Conservation (phyloP, 768 basidiomycete genomes). For the Termitomyces titanicus region DNA sequence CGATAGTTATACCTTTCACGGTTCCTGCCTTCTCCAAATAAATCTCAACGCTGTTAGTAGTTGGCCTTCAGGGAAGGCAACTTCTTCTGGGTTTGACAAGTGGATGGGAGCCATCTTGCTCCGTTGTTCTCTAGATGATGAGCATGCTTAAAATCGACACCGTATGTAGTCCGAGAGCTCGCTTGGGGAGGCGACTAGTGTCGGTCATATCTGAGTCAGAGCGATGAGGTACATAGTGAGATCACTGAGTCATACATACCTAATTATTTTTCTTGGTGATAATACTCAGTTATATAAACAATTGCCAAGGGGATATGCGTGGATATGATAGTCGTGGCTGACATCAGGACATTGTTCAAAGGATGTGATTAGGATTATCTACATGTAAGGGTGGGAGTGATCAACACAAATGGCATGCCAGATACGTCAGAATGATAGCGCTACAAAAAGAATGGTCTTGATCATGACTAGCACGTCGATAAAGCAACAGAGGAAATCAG, state of each 20-base stretch:
- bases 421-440: constrained; percentile 7
- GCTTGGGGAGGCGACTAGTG: no score
- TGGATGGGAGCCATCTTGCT: not conserved
- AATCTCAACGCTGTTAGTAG: constrained; percentile 43
- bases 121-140: not conserved
- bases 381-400: constrained; percentile 6
- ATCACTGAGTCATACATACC: no score
- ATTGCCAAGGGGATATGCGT: not conserved
- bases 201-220: no score
- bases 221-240: no score
- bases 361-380: constrained; percentile 10
- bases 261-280: no score
- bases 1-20: constrained; percentile 43
- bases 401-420: constrained; percentile 2
- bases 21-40: constrained; percentile 47
- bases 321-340: not conserved
- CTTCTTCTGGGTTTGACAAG: not conserved
- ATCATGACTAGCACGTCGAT: constrained; percentile 17
- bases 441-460: constrained; percentile 9
- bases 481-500: constrained; percentile 7
- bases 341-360: not conserved
- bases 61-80: constrained; percentile 41
- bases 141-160: not conserved
- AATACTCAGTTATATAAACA: no score
- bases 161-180: no score